Evolutionary conservation across 2,329 filamentous ascomycete species (phyloP).

Genomic region (Xylaria sp.): DNA sequence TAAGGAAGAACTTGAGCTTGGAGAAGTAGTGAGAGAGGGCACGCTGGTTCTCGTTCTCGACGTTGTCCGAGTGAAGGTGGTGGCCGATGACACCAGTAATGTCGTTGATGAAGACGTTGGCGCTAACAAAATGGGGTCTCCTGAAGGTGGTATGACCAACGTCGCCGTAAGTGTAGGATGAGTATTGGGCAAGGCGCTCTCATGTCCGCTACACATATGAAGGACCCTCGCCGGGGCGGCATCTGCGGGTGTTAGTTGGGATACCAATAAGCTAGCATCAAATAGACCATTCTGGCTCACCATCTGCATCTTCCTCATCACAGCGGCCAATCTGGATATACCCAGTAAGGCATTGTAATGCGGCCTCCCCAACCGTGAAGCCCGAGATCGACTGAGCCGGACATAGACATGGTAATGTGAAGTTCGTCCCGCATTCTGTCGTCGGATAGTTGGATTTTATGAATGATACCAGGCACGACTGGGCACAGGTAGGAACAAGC

Average conservation of each 20-base stretch:
- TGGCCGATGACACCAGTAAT: not conserved
- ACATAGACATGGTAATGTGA: constrained; percentile 69
- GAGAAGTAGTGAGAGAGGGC: not conserved
- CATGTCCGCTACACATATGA: constrained; percentile 61
- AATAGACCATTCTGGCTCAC: constrained; percentile 37
- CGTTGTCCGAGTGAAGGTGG: constrained; percentile 14
- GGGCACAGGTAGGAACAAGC: constrained; percentile 40
- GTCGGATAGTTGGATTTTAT: constrained; percentile 63
- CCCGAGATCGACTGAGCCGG: constrained; percentile 61
- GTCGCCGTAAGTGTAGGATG: constrained; percentile 65
- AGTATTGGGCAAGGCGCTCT: constrained; percentile 59
- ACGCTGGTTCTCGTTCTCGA: constrained; percentile 16
- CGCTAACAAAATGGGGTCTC: constrained; percentile 24
- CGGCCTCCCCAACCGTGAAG: constrained; percentile 74
- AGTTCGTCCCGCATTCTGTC: constrained; percentile 53
- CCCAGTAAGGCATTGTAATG: constrained; percentile 68
- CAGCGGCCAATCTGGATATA: constrained; percentile 59
- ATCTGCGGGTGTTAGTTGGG: constrained; percentile 31
- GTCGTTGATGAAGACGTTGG: constrained; percentile 25
- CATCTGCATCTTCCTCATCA: constrained; percentile 48
- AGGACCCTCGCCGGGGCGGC: constrained; percentile 48
- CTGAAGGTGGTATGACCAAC: constrained; percentile 46
- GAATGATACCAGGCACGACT: constrained; percentile 65
- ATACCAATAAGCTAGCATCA: constrained; percentile 22
- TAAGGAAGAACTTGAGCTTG: constrained; percentile 8